Percentiles rank a stretch among this genome's conserved stretches.
Conservation (phyloP, 1,284 basidiomycete species). For the Cryptococcus sp. region DNA sequence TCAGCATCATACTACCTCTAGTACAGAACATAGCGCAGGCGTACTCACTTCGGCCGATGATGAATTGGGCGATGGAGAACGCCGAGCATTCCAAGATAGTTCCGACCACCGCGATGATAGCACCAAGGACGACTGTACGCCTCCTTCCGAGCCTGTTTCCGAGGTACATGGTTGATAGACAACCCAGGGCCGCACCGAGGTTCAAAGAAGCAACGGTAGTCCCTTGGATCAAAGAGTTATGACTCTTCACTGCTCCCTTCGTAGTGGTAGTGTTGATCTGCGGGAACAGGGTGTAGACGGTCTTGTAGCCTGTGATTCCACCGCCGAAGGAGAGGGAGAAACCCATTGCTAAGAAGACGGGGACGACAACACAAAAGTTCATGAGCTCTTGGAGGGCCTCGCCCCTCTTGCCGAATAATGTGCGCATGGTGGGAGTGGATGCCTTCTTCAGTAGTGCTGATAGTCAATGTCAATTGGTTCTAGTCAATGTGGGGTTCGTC, state of each 20-base stretch:
- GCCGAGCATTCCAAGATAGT: constrained; percentile 49
- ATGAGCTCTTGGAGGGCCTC: constrained; percentile 24
- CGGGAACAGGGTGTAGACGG: constrained; percentile 30
- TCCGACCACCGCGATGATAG: constrained; percentile 46
- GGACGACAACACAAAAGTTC: constrained; percentile 33
- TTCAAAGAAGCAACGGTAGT: constrained; percentile 43
- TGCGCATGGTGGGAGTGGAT: background rate
- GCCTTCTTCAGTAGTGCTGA: no score
- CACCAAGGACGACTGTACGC: constrained; percentile 33
- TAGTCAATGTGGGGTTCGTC: no score
- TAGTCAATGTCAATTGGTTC: no score
- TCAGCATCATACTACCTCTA: constrained; percentile 5
- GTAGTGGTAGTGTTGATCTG: constrained; percentile 30
- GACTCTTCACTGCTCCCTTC: constrained; percentile 23
- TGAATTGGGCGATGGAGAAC: constrained; percentile 46
- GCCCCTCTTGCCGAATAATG: constrained; percentile 12
- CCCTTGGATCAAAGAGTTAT: constrained; percentile 43
- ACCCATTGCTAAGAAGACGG: constrained; percentile 35
- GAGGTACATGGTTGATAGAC: constrained; percentile 43
- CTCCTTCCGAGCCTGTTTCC: constrained; percentile 49
- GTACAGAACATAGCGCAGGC: constrained; percentile 30
- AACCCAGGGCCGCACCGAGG: constrained; percentile 47
- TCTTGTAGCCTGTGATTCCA: constrained; percentile 25
- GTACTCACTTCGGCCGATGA: constrained; percentile 48
- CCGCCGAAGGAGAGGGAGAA: constrained; percentile 32